Evolutionary conservation across 75 land plant genomes (phyloP), one percentile per base, ranked within the genome.

Genomic region (Pinus albicaulis): DNA sequence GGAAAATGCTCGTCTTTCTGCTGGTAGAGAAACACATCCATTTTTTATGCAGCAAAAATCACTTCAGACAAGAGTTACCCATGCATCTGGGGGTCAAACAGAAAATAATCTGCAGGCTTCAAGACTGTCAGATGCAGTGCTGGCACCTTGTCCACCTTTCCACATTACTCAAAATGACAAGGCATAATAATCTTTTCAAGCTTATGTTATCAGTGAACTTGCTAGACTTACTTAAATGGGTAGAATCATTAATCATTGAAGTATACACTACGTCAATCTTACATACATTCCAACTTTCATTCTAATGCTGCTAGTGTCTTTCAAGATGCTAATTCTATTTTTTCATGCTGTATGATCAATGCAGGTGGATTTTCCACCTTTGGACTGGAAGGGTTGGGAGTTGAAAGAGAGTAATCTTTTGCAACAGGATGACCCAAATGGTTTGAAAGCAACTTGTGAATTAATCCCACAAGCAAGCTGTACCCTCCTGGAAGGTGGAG

Each of bases 1-100:
- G 95, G 95, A 93, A 80, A 83, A 93, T 85, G 78, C 83, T 22
- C 80, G 93, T 63, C 75, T 89, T 24, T 87, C 66, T 80, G 83
- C 87, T 16, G 93, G 95, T 59, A 89, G 78, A 74, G 81, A 87
- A 76, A 78, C 81, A 22, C 93, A 92, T 82, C 95, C 95, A 28
- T 88, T 92, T 74, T 92, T 90, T 76, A 72, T 26, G 34, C 55
- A 72, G 57, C 13, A 53, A 72, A 72, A 48, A 72, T 20, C 52
- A 38, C 11, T 38, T 28, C 71, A 68, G 52, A 72, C 74, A 55
- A 72, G 57, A 53, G 34, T 5, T 13, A 16, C 57, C 15, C 38
- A 72, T 55, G 6, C 25, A 22, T 24, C 31, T 4, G 34, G 44
- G 28, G 26, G 8, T 52, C 74, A 72, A 55, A 14, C 55, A 2